A percentile compares a stretch with the other conserved stretches of the same genome.
phyloP scores from a whole-genome alignment of 2,329 filamentous ascomycete genomes.

The Cordyceps fumosorosea region DNA sequence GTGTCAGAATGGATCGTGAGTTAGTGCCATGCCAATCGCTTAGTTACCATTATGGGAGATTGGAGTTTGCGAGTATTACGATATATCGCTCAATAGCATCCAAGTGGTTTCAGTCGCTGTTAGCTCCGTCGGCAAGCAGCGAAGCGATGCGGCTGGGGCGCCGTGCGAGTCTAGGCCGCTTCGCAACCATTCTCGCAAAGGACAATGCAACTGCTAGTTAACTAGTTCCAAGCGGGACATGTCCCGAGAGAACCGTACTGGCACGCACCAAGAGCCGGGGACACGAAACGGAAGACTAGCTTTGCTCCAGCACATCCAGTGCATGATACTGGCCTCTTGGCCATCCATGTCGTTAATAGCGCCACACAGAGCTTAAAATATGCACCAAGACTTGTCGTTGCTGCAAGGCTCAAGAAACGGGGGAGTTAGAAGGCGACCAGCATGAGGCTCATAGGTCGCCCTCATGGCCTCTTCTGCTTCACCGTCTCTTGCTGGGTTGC shows the following conservation, averaged over 20 bases:
- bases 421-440: not conserved
- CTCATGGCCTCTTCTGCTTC: not conserved
- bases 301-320: not conserved
- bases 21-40: not conserved
- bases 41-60: not conserved
- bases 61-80: not conserved
- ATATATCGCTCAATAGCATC: not conserved
- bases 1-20: not conserved
- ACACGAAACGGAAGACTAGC: not conserved
- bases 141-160: not conserved
- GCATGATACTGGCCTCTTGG: not conserved
- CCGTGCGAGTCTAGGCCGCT: too few species aligned
- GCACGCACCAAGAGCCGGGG: not conserved
- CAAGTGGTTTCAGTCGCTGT: not conserved
- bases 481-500: not conserved
- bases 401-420: not conserved
- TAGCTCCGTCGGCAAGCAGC: not conserved
- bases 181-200: not conserved
- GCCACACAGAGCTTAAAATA: constrained; percentile 5
- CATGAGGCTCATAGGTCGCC: not conserved
- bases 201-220: not conserved
- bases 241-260: not conserved
- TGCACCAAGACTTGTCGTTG: not conserved
- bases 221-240: not conserved
- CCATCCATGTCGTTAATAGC: constrained; percentile 6